These are phyloP conservation scores for Zygosaccharomyces pseudobailii DNA, from an alignment of 1,139 yeast genomes.

Conservation along the genomic window DNA sequence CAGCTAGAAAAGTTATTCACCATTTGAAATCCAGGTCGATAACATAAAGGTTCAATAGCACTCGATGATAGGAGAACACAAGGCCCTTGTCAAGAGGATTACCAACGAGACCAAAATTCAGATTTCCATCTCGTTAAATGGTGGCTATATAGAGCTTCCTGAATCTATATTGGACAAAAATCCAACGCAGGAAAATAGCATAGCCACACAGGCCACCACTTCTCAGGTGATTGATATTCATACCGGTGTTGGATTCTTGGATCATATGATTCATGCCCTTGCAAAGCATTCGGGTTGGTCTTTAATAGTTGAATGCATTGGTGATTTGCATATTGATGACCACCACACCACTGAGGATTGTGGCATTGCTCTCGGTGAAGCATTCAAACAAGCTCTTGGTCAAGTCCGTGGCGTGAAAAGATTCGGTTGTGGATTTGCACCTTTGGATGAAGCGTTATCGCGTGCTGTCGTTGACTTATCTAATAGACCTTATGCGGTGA, in stretches of 20 bases:
- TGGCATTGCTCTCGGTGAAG: slow-evolving; percentile 84
- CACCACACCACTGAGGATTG: slow-evolving; percentile 97
- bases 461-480: slow-evolving; percentile 93
- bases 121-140: slow-evolving; percentile 77
- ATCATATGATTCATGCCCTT: slow-evolving; percentile 95
- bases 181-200: slow-evolving; percentile 32
- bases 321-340: slow-evolving; percentile 93
- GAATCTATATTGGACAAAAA: slow-evolving; percentile 44
- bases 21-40: not conserved
- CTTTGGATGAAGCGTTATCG: slow-evolving; percentile 90
- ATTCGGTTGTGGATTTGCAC: slow-evolving; percentile 93
- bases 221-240: slow-evolving; percentile 74
- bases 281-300: slow-evolving; percentile 99
- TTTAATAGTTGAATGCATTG: slow-evolving; percentile 77
- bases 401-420: slow-evolving; percentile 86
- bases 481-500: slow-evolving; percentile 86
- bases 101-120: slow-evolving; percentile 95
- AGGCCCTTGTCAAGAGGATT: slow-evolving; percentile 58
- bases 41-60: not conserved
- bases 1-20: not conserved
- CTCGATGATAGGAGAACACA: slow-evolving; percentile 28
- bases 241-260: slow-evolving; percentile 92
- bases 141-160: slow-evolving; percentile 64
- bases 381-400: slow-evolving; percentile 87
- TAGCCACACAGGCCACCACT: slow-evolving; percentile 45